A percentile compares a stretch with the other conserved stretches of the same genome.
Evolutionary conservation across 129 eudicot species (phyloP).

Genomic region (Flaveria brownii): DNA sequence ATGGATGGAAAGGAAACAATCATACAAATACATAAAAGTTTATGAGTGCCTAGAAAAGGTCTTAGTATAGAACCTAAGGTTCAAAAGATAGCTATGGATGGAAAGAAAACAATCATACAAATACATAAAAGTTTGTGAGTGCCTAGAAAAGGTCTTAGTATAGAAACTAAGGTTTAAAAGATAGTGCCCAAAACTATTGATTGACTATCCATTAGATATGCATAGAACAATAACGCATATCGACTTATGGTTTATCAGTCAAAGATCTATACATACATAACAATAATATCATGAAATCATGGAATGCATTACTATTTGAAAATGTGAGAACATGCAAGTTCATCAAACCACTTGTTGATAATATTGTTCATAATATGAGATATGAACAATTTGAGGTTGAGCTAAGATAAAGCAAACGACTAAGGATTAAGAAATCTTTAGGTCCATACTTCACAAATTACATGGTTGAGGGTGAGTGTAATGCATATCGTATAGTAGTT

Average conservation of each 20-base stretch:
- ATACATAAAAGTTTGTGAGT: background rate
- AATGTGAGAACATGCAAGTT: background rate
- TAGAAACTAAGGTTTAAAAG: background rate
- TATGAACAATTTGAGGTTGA: background rate
- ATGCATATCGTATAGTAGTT: background rate
- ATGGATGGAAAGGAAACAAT: background rate
- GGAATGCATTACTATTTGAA: background rate
- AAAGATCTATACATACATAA: background rate
- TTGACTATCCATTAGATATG: background rate
- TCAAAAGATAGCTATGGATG: background rate
- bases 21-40: background rate
- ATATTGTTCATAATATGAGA: background rate
- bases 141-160: background rate
- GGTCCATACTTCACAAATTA: background rate
- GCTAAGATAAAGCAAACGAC: background rate
- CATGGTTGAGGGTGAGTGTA: background rate
- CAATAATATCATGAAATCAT: background rate
- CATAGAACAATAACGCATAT: background rate
- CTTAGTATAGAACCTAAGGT: background rate
- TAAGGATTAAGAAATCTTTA: background rate
- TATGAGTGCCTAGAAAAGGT: constrained; percentile 8
- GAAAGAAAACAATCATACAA: background rate
- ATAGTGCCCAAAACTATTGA: background rate
- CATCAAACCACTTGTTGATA: background rate
- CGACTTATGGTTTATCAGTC: background rate